Base-by-base conservation (phyloP, 1,139 yeast genomes). In the Scheffersomyces titani region DNA sequence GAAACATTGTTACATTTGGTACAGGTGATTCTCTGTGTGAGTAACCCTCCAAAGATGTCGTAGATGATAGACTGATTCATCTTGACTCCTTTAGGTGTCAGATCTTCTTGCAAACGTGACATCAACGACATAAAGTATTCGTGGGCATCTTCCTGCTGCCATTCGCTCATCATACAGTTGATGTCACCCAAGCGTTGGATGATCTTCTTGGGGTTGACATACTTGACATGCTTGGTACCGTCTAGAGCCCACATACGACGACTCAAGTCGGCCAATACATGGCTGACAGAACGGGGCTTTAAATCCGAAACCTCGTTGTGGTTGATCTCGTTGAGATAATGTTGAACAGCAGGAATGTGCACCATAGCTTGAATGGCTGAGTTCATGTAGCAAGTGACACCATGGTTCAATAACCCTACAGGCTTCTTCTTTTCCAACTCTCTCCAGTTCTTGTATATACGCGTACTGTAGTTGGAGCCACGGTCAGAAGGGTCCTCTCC, bases 81-180 rank as follows among this genome's bases (percentile, higher is more conserved):
- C 69, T 93, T 92, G 53, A 78, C 82, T 16, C 97, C 97, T 69
- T 86, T 89, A 44, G 98, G 98, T 1, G 96, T 92, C 6, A 92
- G 83, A 69, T 93, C 98, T 70, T 93, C 98, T 72, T 93, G 98
- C 57, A 93, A 75, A 56, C 97, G 77, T 9, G 96, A 87, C 81
- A 93, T 82, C 59, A 93, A 77, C 19, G 97, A 90, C 97, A 93
- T 92, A 70, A 88, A 91, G 73, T 93, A 94, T 72, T 94, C 99
- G 72, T 94, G 99, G 0, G 97, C 90, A 71, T 94, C 99, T 73
- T 94, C 98, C 72, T 94, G 99, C 71, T 92, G 93, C 97, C 97
- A 92, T 70, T 88, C 94, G 48, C 93, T 87, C 97, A 93, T 92
- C 96, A 91, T 89, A 69, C 97, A 92, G 71, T 93, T 93, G 65